Base-by-base conservation (phyloP, 2,329 filamentous ascomycete genomes). In the Knoxdaviesia proteae region DNA sequence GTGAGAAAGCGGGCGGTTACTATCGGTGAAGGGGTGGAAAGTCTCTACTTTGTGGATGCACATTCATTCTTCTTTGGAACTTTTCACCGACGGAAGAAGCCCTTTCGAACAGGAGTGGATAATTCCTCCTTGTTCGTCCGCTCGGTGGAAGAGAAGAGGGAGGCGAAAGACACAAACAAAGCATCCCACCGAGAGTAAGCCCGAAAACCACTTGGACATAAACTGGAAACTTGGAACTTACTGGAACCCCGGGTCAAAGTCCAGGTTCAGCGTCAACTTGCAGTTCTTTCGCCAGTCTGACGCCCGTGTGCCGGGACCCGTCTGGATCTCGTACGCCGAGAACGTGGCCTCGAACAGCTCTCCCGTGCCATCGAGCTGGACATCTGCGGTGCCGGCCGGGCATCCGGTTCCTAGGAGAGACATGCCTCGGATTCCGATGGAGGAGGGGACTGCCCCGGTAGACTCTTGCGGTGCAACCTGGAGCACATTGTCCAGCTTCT, bases 231-330 rank as follows among this genome's bases (percentile, higher is more conserved):
- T 20, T 20, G 20, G 20, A 20, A 20, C 49, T 5, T 45, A 53
- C 52, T 53, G 52, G 46, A 47, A 53, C n/a, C 52, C 52, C 7
- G 41, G 10, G 10, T 48, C 42, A 45, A 51, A 53, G 38, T 52
- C 45, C 41, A 52, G 45, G 42, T 53, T 53, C 7, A 53, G 36
- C 20, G 47, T 52, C 30, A 53, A 41, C 48, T 52, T 52, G 49
- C 52, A 53, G 46, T 53, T 52, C 46, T 50, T 52, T 31, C 52
- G 50, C 50, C 49, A 52, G 42, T 53, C 50, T 7, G 37, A 34
- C 33, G 50, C 45, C 37, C 42, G 41, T 34, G 48, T 50, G 36
- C 45, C 47, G 0, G 50, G 50, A 8, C 51, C 52, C 7, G 51
- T 50, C 44, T 51, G 40, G 40, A 53, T 48, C 38, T 49, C 46